A percentile compares a stretch with the other conserved stretches of the same genome.
These are phyloP conservation scores for Vicia sativa DNA, from an alignment of 306 rosid genomes.

Conservation along the genomic window DNA sequence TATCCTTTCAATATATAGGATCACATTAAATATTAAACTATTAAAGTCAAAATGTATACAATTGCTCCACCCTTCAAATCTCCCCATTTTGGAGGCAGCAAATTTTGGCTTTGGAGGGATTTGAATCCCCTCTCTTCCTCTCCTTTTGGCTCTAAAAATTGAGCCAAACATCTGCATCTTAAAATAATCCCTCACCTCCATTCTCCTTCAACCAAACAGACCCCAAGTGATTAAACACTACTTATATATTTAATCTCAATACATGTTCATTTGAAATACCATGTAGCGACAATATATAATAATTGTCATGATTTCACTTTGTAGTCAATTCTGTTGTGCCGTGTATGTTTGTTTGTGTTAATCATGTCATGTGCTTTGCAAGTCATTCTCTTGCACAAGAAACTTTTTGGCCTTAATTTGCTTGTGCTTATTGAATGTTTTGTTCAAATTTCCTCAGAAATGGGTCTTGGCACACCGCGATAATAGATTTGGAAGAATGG, in stretches of 20 bases:
- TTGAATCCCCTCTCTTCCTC: too few species aligned
- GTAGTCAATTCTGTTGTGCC: not conserved
- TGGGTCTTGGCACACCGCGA: constrained; percentile 80
- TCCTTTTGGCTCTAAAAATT: too few species aligned
- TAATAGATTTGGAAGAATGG: constrained; percentile 48
- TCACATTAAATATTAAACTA: too few species aligned
- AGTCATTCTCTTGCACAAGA: constrained; percentile 6
- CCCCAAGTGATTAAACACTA: not conserved
- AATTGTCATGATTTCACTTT: not conserved
- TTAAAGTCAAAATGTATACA: too few species aligned
- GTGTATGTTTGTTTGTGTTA: constrained; percentile 9
- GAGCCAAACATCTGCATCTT: too few species aligned
- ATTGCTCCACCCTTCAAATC: too few species aligned
- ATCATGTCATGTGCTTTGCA: constrained; percentile 8
- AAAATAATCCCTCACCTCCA: too few species aligned
- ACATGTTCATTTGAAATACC: not conserved
- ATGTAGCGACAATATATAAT: not conserved
- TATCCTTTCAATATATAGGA: too few species aligned
- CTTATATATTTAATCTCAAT: constrained; percentile 3
- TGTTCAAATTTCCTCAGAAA: constrained; percentile 52
- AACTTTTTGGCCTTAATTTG: constrained; percentile 1
- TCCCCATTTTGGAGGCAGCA: too few species aligned
- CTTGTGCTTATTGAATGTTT: constrained; percentile 26
- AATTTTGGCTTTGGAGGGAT: too few species aligned
- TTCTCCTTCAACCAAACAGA: too few species aligned